phyloP scores from a whole-genome alignment of 768 basidiomycete species.

The Xerocomellus intermedius region DNA sequence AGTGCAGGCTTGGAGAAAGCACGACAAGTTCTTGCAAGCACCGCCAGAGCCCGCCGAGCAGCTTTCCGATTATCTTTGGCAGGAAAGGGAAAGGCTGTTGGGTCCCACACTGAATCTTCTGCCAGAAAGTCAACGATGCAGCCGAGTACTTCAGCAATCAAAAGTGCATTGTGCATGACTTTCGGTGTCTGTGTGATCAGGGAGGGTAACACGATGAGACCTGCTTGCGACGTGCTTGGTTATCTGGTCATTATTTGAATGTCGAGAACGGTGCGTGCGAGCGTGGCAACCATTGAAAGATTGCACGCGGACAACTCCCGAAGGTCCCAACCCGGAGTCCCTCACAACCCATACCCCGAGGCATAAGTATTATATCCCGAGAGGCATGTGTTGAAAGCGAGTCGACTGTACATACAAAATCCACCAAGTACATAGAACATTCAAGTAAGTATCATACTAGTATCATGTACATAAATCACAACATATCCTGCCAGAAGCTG shows the following conservation, averaged over 20 bases:
- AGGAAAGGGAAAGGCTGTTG: background rate
- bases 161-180: background rate
- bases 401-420: background rate
- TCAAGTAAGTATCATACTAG: background rate
- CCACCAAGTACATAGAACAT: background rate
- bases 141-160: constrained; percentile 4
- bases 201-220: no score
- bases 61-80: background rate
- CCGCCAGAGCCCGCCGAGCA: background rate
- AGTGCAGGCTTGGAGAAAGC: constrained; percentile 15
- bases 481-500: background rate
- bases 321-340: no score
- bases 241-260: no score
- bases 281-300: no score
- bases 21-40: constrained; percentile 16
- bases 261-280: no score
- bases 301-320: no score
- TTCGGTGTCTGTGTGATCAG: no score
- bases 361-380: no score
- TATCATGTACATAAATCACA: background rate
- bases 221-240: no score
- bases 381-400: no score
- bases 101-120: background rate
- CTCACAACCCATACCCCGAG: no score
- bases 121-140: background rate